These are phyloP conservation scores for Tetragonia tetragonoides DNA, from an alignment of 148 eudicot species.

Conservation along the genomic window DNA sequence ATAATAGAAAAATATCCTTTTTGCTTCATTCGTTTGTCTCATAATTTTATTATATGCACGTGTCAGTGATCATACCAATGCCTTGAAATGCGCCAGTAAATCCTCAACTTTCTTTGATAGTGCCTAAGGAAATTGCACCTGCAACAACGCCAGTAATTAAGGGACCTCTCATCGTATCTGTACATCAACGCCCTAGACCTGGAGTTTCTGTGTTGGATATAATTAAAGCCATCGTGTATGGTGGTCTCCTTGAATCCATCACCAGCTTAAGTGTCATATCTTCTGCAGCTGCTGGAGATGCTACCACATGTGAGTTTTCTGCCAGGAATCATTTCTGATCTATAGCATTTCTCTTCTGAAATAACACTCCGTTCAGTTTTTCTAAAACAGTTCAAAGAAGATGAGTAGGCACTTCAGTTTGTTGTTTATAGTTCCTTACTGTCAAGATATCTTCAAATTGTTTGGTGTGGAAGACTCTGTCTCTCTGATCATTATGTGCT, in stretches of 20 bases:
- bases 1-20: background rate
- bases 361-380: too few relatives aligned
- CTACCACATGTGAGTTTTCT: constrained; percentile 67
- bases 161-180: background rate
- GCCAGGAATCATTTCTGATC: too few relatives aligned
- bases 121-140: background rate
- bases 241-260: constrained; percentile 76
- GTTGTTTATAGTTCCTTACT: too few relatives aligned
- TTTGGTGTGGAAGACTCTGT: too few relatives aligned
- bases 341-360: too few relatives aligned
- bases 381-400: too few relatives aligned
- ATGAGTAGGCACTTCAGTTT: too few relatives aligned
- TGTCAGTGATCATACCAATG: constrained; percentile 13
- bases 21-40: background rate
- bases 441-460: too few relatives aligned
- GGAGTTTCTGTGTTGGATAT: constrained; percentile 42
- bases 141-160: constrained; percentile 14
- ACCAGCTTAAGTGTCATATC: constrained; percentile 70
- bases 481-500: too few relatives aligned
- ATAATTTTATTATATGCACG: constrained; percentile 15
- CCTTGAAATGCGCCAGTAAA: constrained; percentile 19
- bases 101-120: constrained; percentile 15
- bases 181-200: constrained; percentile 6
- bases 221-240: constrained; percentile 76
- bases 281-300: constrained; percentile 83